Conservation (phyloP, 2,329 filamentous ascomycete genomes). For the Colletotrichum acutatum region DNA sequence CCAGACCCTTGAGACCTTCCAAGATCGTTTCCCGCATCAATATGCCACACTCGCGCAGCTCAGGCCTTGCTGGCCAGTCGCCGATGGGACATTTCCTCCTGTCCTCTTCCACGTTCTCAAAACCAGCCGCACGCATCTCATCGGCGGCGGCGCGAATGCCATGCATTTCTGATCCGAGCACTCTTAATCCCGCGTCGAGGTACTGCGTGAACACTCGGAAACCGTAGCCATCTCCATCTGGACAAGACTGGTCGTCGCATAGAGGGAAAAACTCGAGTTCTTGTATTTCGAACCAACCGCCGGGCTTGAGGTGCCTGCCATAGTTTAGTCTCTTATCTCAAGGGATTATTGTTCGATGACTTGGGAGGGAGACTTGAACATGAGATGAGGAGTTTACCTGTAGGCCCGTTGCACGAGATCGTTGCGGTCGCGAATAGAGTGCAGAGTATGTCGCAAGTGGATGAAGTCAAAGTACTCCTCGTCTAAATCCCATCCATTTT, state of each 20-base stretch:
- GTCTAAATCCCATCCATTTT: constrained; percentile 60
- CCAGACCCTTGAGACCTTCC: constrained; percentile 52
- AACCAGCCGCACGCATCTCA: constrained; percentile 54
- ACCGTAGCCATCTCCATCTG: constrained; percentile 53
- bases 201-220: constrained; percentile 58
- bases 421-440: constrained; percentile 55
- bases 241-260: constrained; percentile 58
- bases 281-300: constrained; percentile 62
- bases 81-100: constrained; percentile 61
- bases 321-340: not conserved
- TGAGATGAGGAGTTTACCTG: constrained; percentile 45
- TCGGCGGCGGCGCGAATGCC: constrained; percentile 49
- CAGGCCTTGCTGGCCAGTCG: constrained; percentile 56
- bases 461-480: constrained; percentile 60
- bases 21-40: constrained; percentile 56
- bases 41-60: constrained; percentile 51
- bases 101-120: constrained; percentile 52
- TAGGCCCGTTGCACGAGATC: constrained; percentile 55
- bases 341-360: not conserved
- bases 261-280: constrained; percentile 55
- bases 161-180: constrained; percentile 54
- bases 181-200: constrained; percentile 52
- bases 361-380: not conserved
- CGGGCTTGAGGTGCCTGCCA: constrained; percentile 60
- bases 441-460: constrained; percentile 59